Percentiles rank a stretch among this genome's conserved stretches.
Conservation (phyloP, 352 stramenopile species). For the Pythium brachiatum region DNA sequence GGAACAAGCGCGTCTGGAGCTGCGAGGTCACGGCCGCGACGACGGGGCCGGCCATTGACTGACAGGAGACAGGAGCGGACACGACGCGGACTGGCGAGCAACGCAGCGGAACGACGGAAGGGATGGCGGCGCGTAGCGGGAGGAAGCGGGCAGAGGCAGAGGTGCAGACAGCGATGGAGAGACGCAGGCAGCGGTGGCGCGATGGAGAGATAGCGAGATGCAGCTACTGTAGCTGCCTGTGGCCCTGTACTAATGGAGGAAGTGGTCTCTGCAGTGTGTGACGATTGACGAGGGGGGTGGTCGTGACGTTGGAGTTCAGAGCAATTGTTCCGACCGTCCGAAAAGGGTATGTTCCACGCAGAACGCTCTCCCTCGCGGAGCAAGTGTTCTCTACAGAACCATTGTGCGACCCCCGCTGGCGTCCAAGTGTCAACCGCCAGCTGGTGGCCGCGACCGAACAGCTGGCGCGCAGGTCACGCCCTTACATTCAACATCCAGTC, state of each 20-base stretch:
- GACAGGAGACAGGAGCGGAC: neutral
- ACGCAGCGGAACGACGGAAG: no score
- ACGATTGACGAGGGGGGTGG: no score
- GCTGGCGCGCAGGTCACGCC: neutral
- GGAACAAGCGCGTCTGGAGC: neutral
- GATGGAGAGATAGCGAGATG: no score
- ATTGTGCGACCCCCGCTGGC: neutral
- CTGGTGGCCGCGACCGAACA: conserved; percentile 1
- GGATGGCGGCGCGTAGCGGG: neutral
- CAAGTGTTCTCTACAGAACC: conserved; percentile 8
- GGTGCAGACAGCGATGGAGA: neutral
- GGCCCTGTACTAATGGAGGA: no score
- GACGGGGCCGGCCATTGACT: neutral
- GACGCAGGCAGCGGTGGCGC: no score
- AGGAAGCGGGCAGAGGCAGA: neutral
- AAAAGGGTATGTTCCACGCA: neutral
- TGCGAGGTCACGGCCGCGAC: conserved; percentile 1
- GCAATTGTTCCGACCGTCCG: neutral
- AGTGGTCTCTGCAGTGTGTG: no score
- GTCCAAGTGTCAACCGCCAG: conserved; percentile 2
- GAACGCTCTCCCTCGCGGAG: conserved; percentile 2
- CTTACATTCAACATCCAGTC: conserved; percentile 2
- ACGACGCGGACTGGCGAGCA: neutral
- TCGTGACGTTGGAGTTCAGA: conserved; percentile 2
- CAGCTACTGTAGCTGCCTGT: no score